Conservation (phyloP, 495 filamentous ascomycete species). For the Trichoderma erinaceum region DNA sequence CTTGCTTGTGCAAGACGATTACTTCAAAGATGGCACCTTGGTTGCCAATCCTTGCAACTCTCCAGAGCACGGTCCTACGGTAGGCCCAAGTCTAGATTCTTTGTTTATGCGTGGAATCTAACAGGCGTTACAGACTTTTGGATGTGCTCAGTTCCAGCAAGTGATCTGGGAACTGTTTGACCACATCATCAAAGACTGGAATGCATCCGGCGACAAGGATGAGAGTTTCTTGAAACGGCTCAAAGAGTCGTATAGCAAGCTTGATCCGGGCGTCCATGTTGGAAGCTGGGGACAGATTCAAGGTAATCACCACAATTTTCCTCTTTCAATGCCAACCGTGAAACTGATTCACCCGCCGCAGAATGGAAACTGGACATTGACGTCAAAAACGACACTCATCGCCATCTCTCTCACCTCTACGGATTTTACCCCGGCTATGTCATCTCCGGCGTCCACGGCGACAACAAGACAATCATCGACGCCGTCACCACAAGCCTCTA, state of each 20-base stretch:
- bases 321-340: background rate
- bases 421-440: slow-evolving; percentile 50
- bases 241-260: background rate
- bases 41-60: slow-evolving; percentile 48
- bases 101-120: background rate
- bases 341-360: slow-evolving; percentile 21
- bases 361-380: slow-evolving; percentile 50
- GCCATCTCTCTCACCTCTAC: slow-evolving; percentile 47
- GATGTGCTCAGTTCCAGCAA: slow-evolving; percentile 10
- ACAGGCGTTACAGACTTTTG: background rate
- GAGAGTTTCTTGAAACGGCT: slow-evolving; percentile 1
- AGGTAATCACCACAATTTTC: background rate
- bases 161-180: slow-evolving; percentile 4
- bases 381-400: slow-evolving; percentile 37
- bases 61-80: slow-evolving; percentile 45
- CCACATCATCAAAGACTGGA: slow-evolving; percentile 3
- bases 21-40: slow-evolving; percentile 44
- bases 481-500: slow-evolving; percentile 38
- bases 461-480: slow-evolving; percentile 30
- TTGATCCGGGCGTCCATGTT: slow-evolving; percentile 3
- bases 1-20: slow-evolving; percentile 37
- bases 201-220: background rate
- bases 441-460: slow-evolving; percentile 25
- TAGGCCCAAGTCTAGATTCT: background rate
- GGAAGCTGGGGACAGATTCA: slow-evolving; percentile 9